These are phyloP conservation scores for Leccinum incarnatum DNA, from an alignment of 768 basidiomycete species.

Conservation along the genomic window DNA sequence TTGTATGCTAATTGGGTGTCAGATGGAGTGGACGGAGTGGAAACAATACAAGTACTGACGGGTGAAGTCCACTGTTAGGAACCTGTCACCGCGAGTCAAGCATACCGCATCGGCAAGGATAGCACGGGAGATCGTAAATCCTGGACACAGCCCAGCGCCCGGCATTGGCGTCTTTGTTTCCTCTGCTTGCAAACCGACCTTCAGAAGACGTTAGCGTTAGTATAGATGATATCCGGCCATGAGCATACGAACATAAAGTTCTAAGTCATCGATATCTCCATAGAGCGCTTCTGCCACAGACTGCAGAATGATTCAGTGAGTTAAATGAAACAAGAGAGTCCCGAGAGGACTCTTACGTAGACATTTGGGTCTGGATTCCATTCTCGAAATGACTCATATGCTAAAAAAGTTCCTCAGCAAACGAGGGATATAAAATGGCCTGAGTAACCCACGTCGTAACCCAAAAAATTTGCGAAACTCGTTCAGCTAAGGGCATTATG, in stretches of 20 bases:
- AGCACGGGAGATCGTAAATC: conserved; percentile 81
- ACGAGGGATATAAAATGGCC: neutral
- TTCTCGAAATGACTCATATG: conserved; percentile 61
- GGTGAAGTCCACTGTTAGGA: conserved; percentile 73
- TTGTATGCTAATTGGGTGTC: conserved; percentile 51
- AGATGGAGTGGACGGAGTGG: neutral
- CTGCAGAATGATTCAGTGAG: conserved; percentile 32
- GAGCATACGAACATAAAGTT: conserved; percentile 59
- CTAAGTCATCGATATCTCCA: conserved; percentile 72
- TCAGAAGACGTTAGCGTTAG: neutral
- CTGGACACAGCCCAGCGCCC: conserved; percentile 77
- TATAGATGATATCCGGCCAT: neutral
- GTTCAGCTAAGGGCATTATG: conserved; percentile 44
- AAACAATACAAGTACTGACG: conserved; percentile 43
- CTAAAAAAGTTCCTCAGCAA: conserved; percentile 33
- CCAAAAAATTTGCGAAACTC: conserved; percentile 73
- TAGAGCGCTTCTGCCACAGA: conserved; percentile 64
- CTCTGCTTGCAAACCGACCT: conserved; percentile 73
- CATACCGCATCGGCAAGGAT: conserved; percentile 78
- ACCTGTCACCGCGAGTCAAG: conserved; percentile 75
- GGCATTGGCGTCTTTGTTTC: conserved; percentile 59
- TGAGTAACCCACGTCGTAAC: conserved; percentile 48
- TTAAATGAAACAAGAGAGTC: conserved; percentile 13
- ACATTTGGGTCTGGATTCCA: conserved; percentile 68
- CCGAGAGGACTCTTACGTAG: conserved; percentile 33